These are phyloP conservation scores for Dictyostelium intermedium DNA, from an alignment of 78 protist genomes.

Conservation along the genomic window DNA sequence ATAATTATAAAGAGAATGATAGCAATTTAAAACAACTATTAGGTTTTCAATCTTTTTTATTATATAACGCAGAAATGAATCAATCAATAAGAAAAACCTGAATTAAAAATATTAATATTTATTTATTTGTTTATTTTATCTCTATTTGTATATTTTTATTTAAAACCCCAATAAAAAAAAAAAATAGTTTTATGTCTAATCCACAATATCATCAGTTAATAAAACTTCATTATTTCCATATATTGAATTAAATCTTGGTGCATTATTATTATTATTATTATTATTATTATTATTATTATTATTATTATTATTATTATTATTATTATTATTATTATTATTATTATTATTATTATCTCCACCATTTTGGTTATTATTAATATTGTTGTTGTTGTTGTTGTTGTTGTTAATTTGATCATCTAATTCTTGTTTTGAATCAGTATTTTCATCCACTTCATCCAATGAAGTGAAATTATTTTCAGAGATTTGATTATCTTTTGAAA, in stretches of 20 bases:
- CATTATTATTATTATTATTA: conserved; percentile 17
- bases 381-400: neutral
- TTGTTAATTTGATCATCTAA: neutral
- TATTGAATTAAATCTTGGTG: neutral
- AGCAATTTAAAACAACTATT: neutral
- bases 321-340: conserved; percentile 6
- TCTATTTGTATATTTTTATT: too few relatives aligned
- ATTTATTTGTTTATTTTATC: too few relatives aligned
- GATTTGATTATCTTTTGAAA: neutral
- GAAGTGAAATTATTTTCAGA: conserved; percentile 16
- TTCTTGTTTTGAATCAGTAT: neutral
- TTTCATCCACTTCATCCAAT: neutral
- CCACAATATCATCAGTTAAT: conserved; percentile 43
- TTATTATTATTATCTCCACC: neutral
- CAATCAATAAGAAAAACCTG: neutral
- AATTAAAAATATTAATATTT: too few relatives aligned
- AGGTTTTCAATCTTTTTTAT: neutral
- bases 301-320: neutral
- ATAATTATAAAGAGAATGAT: neutral
- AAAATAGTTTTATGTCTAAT: too few relatives aligned
- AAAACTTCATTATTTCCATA: conserved; percentile 64
- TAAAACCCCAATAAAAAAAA: too few relatives aligned
- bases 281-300: conserved; percentile 5
- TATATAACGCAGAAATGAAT: neutral
- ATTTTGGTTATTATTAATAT: neutral